phyloP scores from a whole-genome alignment of 805 yeast species.

The Blastobotrys mokoenaii region DNA sequence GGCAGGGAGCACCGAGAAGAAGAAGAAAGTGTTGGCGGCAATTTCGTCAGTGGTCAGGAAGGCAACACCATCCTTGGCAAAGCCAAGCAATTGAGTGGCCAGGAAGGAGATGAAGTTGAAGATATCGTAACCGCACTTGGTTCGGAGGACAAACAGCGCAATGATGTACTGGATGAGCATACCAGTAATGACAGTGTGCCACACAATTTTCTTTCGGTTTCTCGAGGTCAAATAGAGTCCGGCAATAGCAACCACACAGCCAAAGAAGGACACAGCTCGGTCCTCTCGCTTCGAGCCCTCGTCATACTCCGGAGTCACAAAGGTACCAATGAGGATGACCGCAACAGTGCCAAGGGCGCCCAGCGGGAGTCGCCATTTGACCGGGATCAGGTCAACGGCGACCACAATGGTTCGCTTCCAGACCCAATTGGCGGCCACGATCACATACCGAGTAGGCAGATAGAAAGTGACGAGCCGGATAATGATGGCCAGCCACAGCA shows the following conservation, averaged over 20 bases:
- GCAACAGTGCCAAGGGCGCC: conserved; percentile 40
- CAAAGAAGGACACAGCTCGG: conserved; percentile 51
- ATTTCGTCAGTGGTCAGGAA: conserved; percentile 40
- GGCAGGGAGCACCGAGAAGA: conserved; percentile 53
- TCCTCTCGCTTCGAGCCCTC: conserved; percentile 40
- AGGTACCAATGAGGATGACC: conserved; percentile 46
- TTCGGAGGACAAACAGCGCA: conserved; percentile 54
- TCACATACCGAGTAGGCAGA: conserved; percentile 31
- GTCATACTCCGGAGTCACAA: conserved; percentile 37
- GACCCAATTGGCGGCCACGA: conserved; percentile 25
- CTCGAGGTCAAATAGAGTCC: conserved; percentile 40
- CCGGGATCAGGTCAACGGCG: conserved; percentile 31
- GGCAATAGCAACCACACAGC: conserved; percentile 39
- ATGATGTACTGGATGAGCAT: conserved; percentile 51
- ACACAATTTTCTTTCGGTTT: conserved; percentile 38
- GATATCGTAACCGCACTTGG: conserved; percentile 50
- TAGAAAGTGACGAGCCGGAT: conserved; percentile 44
- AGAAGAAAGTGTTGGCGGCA: conserved; percentile 38
- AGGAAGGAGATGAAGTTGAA: conserved; percentile 52
- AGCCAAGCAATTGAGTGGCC: conserved; percentile 49
- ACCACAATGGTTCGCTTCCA: conserved; percentile 25
- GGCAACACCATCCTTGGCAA: conserved; percentile 54
- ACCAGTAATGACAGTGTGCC: conserved; percentile 56
- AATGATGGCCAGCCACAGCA: conserved; percentile 43
- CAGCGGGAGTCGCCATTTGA: conserved; percentile 33